Percentiles rank a stretch among this genome's conserved stretches.
Evolutionary conservation across 176 grass and related monocot genomes (phyloP).

Genomic region (Pontederia crassipes): DNA sequence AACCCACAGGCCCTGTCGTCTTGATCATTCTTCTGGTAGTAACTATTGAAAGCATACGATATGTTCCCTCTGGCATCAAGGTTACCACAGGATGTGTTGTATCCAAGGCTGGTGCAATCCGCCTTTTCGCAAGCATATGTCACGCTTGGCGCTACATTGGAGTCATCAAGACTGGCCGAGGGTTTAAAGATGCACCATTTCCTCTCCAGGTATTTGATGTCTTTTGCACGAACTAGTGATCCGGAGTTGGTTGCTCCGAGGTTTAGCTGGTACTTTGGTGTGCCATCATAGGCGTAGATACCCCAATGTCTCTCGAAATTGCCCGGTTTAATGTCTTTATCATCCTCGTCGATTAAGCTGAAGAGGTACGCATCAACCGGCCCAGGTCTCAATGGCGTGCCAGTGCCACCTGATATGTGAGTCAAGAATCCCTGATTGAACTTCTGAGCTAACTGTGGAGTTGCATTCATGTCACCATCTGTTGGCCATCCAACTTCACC

Average conservation of each 20-base stretch:
- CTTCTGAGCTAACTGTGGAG: conserved; percentile 2
- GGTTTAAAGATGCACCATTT: conserved; percentile 18
- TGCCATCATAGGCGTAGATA: conserved; percentile 7
- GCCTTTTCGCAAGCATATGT: conserved; percentile 5
- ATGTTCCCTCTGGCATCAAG: conserved; percentile 10
- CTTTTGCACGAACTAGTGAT: conserved; percentile 1
- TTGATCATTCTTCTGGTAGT: conserved; percentile 20
- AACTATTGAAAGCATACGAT: conserved; percentile 16
- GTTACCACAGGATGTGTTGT: conserved; percentile 6
- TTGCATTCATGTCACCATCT: conserved; percentile 10
- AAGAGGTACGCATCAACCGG: conserved; percentile 8
- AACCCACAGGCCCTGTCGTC: conserved; percentile 10
- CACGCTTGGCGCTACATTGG: background rate
- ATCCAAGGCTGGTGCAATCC: conserved; percentile 18
- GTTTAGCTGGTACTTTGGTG: conserved; percentile 1
- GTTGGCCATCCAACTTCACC: conserved; percentile 16
- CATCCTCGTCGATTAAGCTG: conserved; percentile 7
- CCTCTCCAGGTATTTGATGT: conserved; percentile 5
- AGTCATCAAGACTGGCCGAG: conserved; percentile 3
- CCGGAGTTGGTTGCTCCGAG: background rate
- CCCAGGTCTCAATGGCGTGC: conserved; percentile 8
- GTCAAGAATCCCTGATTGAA: conserved; percentile 12
- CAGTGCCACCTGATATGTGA: background rate
- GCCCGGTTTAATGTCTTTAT: conserved; percentile 10
- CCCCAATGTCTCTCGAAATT: conserved; percentile 20